Evolutionary conservation across 2,329 filamentous ascomycete species (phyloP).

Genomic region (Monilinia aucupariae): DNA sequence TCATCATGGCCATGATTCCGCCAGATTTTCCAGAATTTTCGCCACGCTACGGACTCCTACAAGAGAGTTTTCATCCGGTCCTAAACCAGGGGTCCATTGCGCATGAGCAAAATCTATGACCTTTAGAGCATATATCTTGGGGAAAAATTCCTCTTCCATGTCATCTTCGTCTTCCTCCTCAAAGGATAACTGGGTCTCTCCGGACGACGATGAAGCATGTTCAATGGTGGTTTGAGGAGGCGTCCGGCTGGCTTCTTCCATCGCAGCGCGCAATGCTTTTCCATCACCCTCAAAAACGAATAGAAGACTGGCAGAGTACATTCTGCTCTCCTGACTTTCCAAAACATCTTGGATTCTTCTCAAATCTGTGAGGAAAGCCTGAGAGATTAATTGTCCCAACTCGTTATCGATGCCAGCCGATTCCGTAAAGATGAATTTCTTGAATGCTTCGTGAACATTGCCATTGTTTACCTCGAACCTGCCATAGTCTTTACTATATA

Average conservation of each 20-base stretch:
- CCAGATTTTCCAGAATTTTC: slow-evolving; percentile 59
- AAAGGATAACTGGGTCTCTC: slow-evolving; percentile 8
- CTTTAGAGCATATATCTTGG: slow-evolving; percentile 72
- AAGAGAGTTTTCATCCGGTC: slow-evolving; percentile 79
- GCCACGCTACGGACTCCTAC: slow-evolving; percentile 67
- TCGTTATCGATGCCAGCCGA: slow-evolving; percentile 54
- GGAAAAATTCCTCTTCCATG: slow-evolving; percentile 49
- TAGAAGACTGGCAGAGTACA: slow-evolving; percentile 53
- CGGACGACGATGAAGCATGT: slow-evolving; percentile 33
- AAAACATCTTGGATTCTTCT: slow-evolving; percentile 48
- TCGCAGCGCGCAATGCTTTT: slow-evolving; percentile 41
- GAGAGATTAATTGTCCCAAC: slow-evolving; percentile 50
- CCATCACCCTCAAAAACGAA: slow-evolving; percentile 63
- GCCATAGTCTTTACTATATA: slow-evolving; percentile 61
- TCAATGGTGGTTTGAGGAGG: slow-evolving; percentile 27
- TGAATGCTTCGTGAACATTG: slow-evolving; percentile 51
- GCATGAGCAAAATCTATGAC: slow-evolving; percentile 98
- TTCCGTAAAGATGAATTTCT: slow-evolving; percentile 53
- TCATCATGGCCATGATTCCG: not conserved
- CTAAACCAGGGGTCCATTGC: slow-evolving; percentile 68
- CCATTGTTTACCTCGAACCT: slow-evolving; percentile 46
- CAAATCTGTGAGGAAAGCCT: slow-evolving; percentile 50
- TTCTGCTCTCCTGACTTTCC: slow-evolving; percentile 53
- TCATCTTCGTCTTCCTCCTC: slow-evolving; percentile 50
- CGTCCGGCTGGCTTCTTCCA: slow-evolving; percentile 35